These are phyloP conservation scores for Cercospora sp. DNA, from an alignment of 2,329 filamentous ascomycete species.

Conservation along the genomic window DNA sequence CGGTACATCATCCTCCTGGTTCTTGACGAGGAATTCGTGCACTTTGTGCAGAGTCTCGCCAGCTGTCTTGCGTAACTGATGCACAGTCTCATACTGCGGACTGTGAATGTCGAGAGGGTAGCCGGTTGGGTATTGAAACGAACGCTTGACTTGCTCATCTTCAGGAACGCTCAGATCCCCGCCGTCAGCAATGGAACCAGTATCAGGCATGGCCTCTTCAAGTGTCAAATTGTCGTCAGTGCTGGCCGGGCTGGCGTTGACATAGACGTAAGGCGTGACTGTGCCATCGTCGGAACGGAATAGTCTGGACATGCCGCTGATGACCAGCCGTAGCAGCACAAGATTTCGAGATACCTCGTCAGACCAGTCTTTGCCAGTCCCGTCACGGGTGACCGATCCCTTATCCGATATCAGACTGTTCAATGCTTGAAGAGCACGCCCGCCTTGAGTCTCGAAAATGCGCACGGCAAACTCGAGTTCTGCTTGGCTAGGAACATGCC, in stretches of 20 bases:
- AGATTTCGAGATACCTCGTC: slow-evolving; percentile 92
- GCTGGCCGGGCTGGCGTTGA: slow-evolving; percentile 58
- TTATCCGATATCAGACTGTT: slow-evolving; percentile 77
- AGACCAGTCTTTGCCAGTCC: slow-evolving; percentile 98
- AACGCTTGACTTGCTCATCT: slow-evolving; percentile 79
- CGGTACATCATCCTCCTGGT: slow-evolving; percentile 92
- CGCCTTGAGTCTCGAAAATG: slow-evolving; percentile 81
- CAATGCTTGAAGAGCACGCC: slow-evolving; percentile 72
- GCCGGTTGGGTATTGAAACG: slow-evolving; percentile 85
- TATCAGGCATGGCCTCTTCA: slow-evolving; percentile 25
- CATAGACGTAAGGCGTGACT: slow-evolving; percentile 37
- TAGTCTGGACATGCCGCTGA: slow-evolving; percentile 84
- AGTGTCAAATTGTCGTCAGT: slow-evolving; percentile 37
- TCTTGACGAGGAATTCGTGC: slow-evolving; percentile 76
- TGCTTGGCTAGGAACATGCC: slow-evolving; percentile 78
- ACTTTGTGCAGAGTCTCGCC: slow-evolving; percentile 80
- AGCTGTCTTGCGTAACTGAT: slow-evolving; percentile 75
- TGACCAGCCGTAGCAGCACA: slow-evolving; percentile 80
- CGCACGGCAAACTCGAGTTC: slow-evolving; percentile 89
- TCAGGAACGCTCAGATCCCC: slow-evolving; percentile 65
- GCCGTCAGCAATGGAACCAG: slow-evolving; percentile 49
- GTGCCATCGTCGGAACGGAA: slow-evolving; percentile 68
- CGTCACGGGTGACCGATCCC: slow-evolving; percentile 81
- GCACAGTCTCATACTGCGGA: slow-evolving; percentile 71
- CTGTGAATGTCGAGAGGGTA: slow-evolving; percentile 70